Conservation (phyloP, 2,329 filamentous ascomycete genomes). For the Venturia oleaginea region DNA sequence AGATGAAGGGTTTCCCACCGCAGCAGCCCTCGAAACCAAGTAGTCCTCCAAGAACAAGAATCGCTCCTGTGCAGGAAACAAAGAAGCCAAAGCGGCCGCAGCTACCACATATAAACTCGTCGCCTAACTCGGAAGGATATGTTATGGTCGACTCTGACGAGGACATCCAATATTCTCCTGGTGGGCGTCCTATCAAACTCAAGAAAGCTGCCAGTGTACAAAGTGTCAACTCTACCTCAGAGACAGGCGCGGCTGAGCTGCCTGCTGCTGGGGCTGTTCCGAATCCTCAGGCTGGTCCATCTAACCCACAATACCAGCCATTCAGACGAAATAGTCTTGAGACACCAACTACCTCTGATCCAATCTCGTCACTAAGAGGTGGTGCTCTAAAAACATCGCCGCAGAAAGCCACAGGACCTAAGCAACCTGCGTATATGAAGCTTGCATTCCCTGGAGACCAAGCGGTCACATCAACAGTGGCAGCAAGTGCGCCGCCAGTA, state of each 20-base stretch:
- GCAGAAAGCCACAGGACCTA: neutral
- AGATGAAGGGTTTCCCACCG: constrained; percentile 7
- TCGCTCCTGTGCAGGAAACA: neutral
- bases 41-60: neutral
- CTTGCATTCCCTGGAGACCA: neutral
- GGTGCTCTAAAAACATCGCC: neutral
- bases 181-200: constrained; percentile 14
- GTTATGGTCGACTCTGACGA: constrained; percentile 12
- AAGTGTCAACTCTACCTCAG: neutral
- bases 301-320: constrained; percentile 6
- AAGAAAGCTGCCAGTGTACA: constrained; percentile 12
- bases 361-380: neutral
- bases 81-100: neutral
- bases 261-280: neutral
- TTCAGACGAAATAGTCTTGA: neutral
- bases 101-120: neutral
- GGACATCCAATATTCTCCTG: constrained; percentile 13
- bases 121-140: constrained; percentile 1
- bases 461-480: neutral
- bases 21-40: neutral
- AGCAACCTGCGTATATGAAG: constrained; percentile 11
- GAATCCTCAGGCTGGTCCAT: neutral
- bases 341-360: neutral
- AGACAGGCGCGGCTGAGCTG: neutral
- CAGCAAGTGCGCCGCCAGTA: neutral